Evolutionary conservation across 2,329 filamentous ascomycete genomes (phyloP).

Genomic region (Phyllosticta citriasiana): DNA sequence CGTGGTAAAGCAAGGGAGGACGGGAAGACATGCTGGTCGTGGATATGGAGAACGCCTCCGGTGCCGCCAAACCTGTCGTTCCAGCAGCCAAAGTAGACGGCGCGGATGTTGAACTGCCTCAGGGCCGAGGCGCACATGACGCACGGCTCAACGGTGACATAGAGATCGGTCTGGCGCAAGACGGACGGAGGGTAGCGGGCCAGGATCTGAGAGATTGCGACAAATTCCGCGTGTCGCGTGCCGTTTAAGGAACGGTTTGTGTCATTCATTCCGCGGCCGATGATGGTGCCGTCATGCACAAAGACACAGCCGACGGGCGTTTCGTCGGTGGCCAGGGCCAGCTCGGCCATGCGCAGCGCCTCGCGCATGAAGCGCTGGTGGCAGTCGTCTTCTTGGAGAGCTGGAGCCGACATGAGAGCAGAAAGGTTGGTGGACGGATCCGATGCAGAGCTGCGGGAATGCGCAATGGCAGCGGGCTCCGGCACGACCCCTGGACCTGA

Average conservation of each 20-base stretch:
- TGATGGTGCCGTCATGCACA: slow-evolving; percentile 66
- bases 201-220: slow-evolving; percentile 64
- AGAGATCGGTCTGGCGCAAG: slow-evolving; percentile 67
- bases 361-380: slow-evolving; percentile 68
- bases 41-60: slow-evolving; percentile 82
- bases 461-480: neutral
- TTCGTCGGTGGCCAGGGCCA: slow-evolving; percentile 76
- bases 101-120: slow-evolving; percentile 75
- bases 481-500: neutral
- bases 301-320: slow-evolving; percentile 96
- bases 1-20: neutral
- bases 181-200: slow-evolving; percentile 56
- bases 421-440: neutral
- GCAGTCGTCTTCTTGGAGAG: slow-evolving; percentile 4
- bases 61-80: slow-evolving; percentile 98
- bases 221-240: slow-evolving; percentile 90
- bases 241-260: slow-evolving; percentile 83
- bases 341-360: slow-evolving; percentile 79
- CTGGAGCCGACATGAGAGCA: neutral
- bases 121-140: slow-evolving; percentile 97
- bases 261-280: slow-evolving; percentile 91
- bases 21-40: slow-evolving; percentile 47
- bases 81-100: slow-evolving; percentile 87
- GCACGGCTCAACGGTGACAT: slow-evolving; percentile 96
- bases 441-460: neutral